These are phyloP conservation scores for Pythium phragmitis DNA, from an alignment of 352 stramenopile species.

Conservation along the genomic window DNA sequence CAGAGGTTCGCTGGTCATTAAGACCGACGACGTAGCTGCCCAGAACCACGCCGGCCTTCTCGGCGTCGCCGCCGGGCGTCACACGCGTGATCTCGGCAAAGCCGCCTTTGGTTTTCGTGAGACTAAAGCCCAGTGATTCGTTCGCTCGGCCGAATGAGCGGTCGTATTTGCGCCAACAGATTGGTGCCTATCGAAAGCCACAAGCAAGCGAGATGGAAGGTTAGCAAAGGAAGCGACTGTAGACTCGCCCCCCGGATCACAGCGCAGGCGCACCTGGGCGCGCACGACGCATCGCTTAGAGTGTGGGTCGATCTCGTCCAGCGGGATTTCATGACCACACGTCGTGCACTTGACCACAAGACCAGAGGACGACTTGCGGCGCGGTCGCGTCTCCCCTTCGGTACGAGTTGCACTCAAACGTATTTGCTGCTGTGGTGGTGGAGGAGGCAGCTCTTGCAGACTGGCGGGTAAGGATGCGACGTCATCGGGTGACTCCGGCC, in stretches of 20 bases:
- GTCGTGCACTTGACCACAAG: slow-evolving; percentile 72
- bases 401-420: neutral
- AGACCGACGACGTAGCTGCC: slow-evolving; percentile 77
- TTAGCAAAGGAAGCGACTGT: neutral
- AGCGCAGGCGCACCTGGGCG: slow-evolving; percentile 31
- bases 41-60: slow-evolving; percentile 58
- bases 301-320: slow-evolving; percentile 59
- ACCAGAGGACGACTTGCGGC: slow-evolving; percentile 13
- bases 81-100: slow-evolving; percentile 77
- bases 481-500: slow-evolving; percentile 5
- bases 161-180: slow-evolving; percentile 62
- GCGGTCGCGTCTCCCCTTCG: neutral
- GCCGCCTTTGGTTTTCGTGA: slow-evolving; percentile 63
- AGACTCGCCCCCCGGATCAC: neutral
- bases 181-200: neutral
- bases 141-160: slow-evolving; percentile 41
- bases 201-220: neutral
- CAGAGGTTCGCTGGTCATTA: slow-evolving; percentile 51
- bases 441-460: neutral
- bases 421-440: neutral
- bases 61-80: slow-evolving; percentile 50
- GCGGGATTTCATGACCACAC: slow-evolving; percentile 42
- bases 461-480: slow-evolving; percentile 2
- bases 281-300: slow-evolving; percentile 58
- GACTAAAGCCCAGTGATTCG: slow-evolving; percentile 61